phyloP scores from a whole-genome alignment of 352 stramenopile species.

The Phytophthora macrochlamydospora region DNA sequence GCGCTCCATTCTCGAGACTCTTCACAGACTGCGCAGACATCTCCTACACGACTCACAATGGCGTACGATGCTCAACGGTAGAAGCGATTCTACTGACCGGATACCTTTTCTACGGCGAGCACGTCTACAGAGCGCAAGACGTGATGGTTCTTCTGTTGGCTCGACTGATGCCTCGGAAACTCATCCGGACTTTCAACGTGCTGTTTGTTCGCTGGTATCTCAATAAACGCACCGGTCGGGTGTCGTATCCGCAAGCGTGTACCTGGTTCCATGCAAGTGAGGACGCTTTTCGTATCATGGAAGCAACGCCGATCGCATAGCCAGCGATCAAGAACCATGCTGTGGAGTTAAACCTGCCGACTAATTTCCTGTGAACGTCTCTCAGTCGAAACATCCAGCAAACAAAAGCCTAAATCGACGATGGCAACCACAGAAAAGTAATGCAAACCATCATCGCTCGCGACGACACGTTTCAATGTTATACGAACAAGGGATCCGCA shows the following conservation, averaged over 20 bases:
- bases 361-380: background rate
- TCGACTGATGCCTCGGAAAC: slow-evolving; percentile 16
- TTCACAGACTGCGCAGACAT: slow-evolving; percentile 20
- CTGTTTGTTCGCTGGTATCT: slow-evolving; percentile 23
- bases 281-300: slow-evolving; percentile 14
- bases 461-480: no score
- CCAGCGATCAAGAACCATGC: background rate
- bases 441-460: no score
- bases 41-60: slow-evolving; percentile 7
- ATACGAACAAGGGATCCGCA: no score
- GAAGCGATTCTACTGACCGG: slow-evolving; percentile 16
- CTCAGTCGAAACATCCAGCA: no score
- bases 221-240: slow-evolving; percentile 8
- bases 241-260: slow-evolving; percentile 17
- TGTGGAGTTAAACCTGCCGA: background rate
- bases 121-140: slow-evolving; percentile 22
- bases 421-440: no score
- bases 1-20: slow-evolving; percentile 12
- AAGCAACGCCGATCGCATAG: slow-evolving; percentile 13
- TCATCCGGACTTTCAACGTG: slow-evolving; percentile 31
- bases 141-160: slow-evolving; percentile 20
- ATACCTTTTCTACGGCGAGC: slow-evolving; percentile 24
- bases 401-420: no score
- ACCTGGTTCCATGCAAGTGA: slow-evolving; percentile 20
- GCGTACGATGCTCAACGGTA: slow-evolving; percentile 10